Percentiles rank a stretch among this genome's conserved stretches.
Evolutionary conservation across 306 rosid genomes (phyloP).

Genomic region (Herpetospermum pedunculosum): DNA sequence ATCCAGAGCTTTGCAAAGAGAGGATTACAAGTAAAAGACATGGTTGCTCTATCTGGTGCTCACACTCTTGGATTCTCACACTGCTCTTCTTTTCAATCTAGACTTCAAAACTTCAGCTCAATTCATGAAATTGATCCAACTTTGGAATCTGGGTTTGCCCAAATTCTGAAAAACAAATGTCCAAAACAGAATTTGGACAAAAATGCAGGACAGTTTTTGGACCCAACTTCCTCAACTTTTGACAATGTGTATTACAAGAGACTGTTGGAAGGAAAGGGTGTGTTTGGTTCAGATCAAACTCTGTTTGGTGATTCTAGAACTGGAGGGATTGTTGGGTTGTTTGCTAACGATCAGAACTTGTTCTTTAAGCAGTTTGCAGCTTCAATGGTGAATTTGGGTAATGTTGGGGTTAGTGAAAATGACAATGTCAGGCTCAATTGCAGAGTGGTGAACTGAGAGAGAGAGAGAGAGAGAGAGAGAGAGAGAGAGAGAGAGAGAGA

Average conservation of each 20-base stretch:
- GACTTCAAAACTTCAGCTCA: slow-evolving; percentile 30
- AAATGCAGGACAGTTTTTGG: slow-evolving; percentile 43
- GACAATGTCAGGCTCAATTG: slow-evolving; percentile 60
- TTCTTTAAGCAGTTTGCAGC: slow-evolving; percentile 45
- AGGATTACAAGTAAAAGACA: slow-evolving; percentile 46
- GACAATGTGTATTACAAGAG: slow-evolving; percentile 56
- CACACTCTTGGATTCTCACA: slow-evolving; percentile 72
- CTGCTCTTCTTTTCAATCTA: slow-evolving; percentile 43
- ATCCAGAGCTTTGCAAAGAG: slow-evolving; percentile 44
- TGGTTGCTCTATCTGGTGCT: slow-evolving; percentile 73
- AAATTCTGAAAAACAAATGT: slow-evolving; percentile 27
- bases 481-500: neutral
- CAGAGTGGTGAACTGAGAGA: neutral
- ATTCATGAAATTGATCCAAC: slow-evolving; percentile 43
- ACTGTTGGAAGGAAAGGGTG: slow-evolving; percentile 36
- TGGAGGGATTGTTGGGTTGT: slow-evolving; percentile 53
- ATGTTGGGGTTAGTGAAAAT: slow-evolving; percentile 28
- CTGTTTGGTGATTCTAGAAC: slow-evolving; percentile 46
- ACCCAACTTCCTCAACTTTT: slow-evolving; percentile 56
- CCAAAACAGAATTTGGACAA: slow-evolving; percentile 30
- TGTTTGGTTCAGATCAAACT: slow-evolving; percentile 60
- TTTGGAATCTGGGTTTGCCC: slow-evolving; percentile 35
- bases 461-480: neutral
- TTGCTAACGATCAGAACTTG: slow-evolving; percentile 41
- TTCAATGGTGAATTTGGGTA: slow-evolving; percentile 66